Conservation (phyloP, 805 yeast genomes). For the Teunomyces aglyptinius region DNA sequence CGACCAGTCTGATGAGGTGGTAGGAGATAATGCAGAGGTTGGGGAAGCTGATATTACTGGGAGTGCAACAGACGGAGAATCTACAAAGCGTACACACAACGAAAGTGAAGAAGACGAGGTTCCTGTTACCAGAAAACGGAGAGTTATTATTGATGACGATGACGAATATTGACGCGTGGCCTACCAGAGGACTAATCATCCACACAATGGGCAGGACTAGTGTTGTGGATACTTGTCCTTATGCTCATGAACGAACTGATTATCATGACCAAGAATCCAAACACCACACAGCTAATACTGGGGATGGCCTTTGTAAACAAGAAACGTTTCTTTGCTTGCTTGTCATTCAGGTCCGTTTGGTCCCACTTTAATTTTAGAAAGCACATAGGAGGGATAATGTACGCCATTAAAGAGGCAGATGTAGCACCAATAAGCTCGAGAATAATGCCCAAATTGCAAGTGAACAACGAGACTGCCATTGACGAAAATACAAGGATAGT, state of each 20-base stretch:
- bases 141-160: constrained; percentile 21
- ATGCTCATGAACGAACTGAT: constrained; percentile 79
- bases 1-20: constrained; percentile 7
- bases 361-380: constrained; percentile 60
- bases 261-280: constrained; percentile 77
- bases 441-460: constrained; percentile 88
- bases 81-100: constrained; percentile 3
- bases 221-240: constrained; percentile 36
- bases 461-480: constrained; percentile 71
- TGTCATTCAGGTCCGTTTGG: constrained; percentile 32
- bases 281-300: constrained; percentile 56
- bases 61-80: background rate
- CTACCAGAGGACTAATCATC: constrained; percentile 19
- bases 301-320: constrained; percentile 49
- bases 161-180: background rate
- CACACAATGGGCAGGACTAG: constrained; percentile 51
- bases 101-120: constrained; percentile 11
- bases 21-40: constrained; percentile 12
- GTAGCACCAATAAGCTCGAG: constrained; percentile 90
- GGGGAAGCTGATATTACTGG: background rate
- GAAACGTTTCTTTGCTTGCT: constrained; percentile 26
- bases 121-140: constrained; percentile 18
- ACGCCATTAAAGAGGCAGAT: constrained; percentile 90
- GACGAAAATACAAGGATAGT: constrained; percentile 62
- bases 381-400: constrained; percentile 86